phyloP scores from a whole-genome alignment of 495 filamentous ascomycete genomes.

The Letharia columbiana region DNA sequence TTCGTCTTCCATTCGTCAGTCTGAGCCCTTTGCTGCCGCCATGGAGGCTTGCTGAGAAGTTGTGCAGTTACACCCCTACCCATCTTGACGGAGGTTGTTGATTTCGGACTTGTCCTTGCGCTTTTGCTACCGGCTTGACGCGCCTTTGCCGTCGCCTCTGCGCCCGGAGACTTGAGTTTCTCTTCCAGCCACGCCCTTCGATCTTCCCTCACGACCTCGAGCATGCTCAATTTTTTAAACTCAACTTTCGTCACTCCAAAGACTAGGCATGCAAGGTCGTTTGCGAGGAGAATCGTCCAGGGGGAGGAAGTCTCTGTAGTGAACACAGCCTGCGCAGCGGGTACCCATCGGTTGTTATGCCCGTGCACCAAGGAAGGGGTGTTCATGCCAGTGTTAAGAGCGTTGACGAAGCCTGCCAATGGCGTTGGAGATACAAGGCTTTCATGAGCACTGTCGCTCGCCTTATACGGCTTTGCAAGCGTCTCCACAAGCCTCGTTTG shows the following conservation, averaged over 20 bases:
- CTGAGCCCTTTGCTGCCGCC: slow-evolving; percentile 66
- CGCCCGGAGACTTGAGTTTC: slow-evolving; percentile 58
- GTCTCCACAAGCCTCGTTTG: slow-evolving; percentile 83
- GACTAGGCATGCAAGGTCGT: slow-evolving; percentile 89
- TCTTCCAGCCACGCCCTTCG: slow-evolving; percentile 81
- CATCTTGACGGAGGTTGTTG: slow-evolving; percentile 47
- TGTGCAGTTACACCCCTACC: slow-evolving; percentile 79
- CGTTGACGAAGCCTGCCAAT: slow-evolving; percentile 31
- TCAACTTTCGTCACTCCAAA: slow-evolving; percentile 94
- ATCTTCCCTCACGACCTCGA: slow-evolving; percentile 88
- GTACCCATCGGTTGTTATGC: slow-evolving; percentile 82
- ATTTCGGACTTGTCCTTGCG: slow-evolving; percentile 35
- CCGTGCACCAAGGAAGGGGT: slow-evolving; percentile 52
- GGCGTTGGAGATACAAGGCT: slow-evolving; percentile 39
- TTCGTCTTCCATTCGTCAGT: slow-evolving; percentile 61
- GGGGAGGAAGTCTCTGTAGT: slow-evolving; percentile 80
- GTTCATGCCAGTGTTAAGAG: slow-evolving; percentile 31
- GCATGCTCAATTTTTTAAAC: slow-evolving; percentile 85
- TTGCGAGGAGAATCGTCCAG: slow-evolving; percentile 95
- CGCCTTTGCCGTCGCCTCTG: slow-evolving; percentile 38
- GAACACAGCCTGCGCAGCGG: slow-evolving; percentile 91
- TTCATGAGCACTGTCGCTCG: slow-evolving; percentile 26
- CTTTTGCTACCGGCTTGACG: slow-evolving; percentile 37
- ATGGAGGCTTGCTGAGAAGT: slow-evolving; percentile 79
- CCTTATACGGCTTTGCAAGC: slow-evolving; percentile 69